phyloP scores from a whole-genome alignment of 768 basidiomycete species.

The Suillus placidus region DNA sequence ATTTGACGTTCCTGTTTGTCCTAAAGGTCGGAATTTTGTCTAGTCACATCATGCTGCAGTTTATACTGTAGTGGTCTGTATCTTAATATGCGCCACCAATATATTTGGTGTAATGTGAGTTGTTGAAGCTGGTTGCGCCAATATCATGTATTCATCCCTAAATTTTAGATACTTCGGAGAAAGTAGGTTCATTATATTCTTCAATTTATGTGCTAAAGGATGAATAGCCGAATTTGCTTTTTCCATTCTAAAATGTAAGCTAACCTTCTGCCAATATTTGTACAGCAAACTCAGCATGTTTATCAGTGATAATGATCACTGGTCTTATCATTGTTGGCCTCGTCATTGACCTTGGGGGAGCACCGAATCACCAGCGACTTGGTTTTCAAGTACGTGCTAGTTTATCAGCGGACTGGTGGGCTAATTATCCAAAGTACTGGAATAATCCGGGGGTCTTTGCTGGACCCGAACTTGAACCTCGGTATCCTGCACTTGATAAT shows the following conservation, averaged over 20 bases:
- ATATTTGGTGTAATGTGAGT: slow-evolving; percentile 66
- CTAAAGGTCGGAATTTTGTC: background rate
- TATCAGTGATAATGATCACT: slow-evolving; percentile 56
- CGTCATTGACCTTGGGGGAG: slow-evolving; percentile 79
- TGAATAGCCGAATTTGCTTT: slow-evolving; percentile 63
- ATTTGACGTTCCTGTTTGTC: slow-evolving; percentile 1
- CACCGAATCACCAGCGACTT: slow-evolving; percentile 45
- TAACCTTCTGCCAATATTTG: background rate
- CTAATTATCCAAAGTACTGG: slow-evolving; percentile 40
- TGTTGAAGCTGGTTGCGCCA: background rate
- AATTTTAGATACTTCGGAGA: slow-evolving; percentile 61
- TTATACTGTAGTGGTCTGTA: slow-evolving; percentile 59
- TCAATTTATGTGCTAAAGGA: background rate
- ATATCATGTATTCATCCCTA: background rate
- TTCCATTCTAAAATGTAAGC: slow-evolving; percentile 63
- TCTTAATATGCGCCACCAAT: slow-evolving; percentile 62
- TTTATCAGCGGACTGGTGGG: background rate
- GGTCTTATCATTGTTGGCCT: slow-evolving; percentile 65
- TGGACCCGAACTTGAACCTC: slow-evolving; percentile 8
- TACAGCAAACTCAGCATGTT: background rate
- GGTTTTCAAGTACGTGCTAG: slow-evolving; percentile 59
- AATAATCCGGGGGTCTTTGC: slow-evolving; percentile 52
- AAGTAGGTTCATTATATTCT: slow-evolving; percentile 37
- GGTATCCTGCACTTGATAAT: slow-evolving; percentile 7
- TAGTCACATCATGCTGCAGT: slow-evolving; percentile 52